Evolutionary conservation across 306 rosid genomes (phyloP), one percentile per base, ranked within the genome.

Genomic region (Prunus mume): DNA sequence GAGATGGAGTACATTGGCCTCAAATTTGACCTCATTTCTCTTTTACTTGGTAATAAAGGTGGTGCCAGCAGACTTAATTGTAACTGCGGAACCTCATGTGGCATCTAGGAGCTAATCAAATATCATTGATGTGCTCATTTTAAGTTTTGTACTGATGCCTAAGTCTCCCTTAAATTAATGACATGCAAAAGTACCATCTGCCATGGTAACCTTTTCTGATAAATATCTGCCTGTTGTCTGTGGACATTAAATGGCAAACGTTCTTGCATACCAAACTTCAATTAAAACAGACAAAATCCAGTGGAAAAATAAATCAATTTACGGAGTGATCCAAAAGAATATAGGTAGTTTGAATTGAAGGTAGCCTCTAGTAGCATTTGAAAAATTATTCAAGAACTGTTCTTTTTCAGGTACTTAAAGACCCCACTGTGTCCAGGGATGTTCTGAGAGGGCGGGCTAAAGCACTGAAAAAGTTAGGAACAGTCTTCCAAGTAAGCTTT

Each of bases 401-500:
- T 84, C 56, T 75, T 30, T 55, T 55, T 75, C 88, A 96, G 99
- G 93, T 96, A 76, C 93, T 96, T 69, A 82, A 54, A 80, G 99
- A 96, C 80, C 90, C 96, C 11, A 82, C 71, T 52, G 96, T 34
- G 28, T 79, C 97, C 63, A 96, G 70, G 88, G 97, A 96, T 28
- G 90, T 82, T 82, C 73, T 92, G 83, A 92, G 4, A 83, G 28
- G 51, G 52, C 85, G 99, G 76, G 97, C 97, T 64, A 57, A 73
- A 71, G 97, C 89, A 56, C 70, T 96, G 86, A 91, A 79, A 72
- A 88, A 84, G 87, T 71, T 89, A 14, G 99, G 99, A 84, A 81
- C 97, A 17, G 68, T 96, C 78, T 87, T 96, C 84, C 98, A 96
- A 84, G 99, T 96, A 87, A 85, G 88, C 73, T 5, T 58, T 72